Conservation (phyloP, 2,329 filamentous ascomycete genomes). For the Knufia fluminis region DNA sequence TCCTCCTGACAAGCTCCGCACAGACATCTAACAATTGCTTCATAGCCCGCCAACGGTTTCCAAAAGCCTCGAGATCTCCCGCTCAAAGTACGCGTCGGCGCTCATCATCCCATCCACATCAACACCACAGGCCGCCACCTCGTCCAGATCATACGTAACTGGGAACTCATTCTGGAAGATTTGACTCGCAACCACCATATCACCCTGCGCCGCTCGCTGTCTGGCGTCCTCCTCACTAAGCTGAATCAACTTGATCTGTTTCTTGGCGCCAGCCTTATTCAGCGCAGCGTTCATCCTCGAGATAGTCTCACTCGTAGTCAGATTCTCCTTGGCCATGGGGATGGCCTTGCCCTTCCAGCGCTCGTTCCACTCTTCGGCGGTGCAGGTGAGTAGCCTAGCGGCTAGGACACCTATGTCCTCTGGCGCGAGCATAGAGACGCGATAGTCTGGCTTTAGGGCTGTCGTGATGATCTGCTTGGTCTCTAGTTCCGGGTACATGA, state of each 20-base stretch:
- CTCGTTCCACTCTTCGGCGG: not conserved
- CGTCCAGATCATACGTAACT: slow-evolving; percentile 4
- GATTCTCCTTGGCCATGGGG: not conserved
- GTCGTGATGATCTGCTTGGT: slow-evolving; percentile 4
- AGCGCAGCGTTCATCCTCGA: slow-evolving; percentile 10
- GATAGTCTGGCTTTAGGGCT: not conserved
- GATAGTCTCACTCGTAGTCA: slow-evolving; percentile 1
- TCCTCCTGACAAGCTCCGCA: too few species aligned
- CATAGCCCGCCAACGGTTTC: not conserved
- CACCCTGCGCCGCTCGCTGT: not conserved
- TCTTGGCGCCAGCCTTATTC: not conserved
- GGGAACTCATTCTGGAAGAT: slow-evolving; percentile 8
- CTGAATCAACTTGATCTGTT: slow-evolving; percentile 8
- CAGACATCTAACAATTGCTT: too few species aligned
- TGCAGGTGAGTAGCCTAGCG: not conserved
- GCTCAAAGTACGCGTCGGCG: slow-evolving; percentile 8
- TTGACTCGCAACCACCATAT: slow-evolving; percentile 8
- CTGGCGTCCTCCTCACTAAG: slow-evolving; percentile 5
- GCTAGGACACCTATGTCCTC: slow-evolving; percentile 9
- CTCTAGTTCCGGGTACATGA: slow-evolving; percentile 11
- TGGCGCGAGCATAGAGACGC: slow-evolving; percentile 8
- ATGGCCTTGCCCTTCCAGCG: slow-evolving; percentile 1
- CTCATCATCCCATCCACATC: slow-evolving; percentile 6
- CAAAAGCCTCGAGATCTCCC: slow-evolving; percentile 2
- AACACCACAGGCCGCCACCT: slow-evolving; percentile 8